Base-by-base conservation (phyloP, 1,139 yeast species). In the Keqinozyma sinolaborantium region DNA sequence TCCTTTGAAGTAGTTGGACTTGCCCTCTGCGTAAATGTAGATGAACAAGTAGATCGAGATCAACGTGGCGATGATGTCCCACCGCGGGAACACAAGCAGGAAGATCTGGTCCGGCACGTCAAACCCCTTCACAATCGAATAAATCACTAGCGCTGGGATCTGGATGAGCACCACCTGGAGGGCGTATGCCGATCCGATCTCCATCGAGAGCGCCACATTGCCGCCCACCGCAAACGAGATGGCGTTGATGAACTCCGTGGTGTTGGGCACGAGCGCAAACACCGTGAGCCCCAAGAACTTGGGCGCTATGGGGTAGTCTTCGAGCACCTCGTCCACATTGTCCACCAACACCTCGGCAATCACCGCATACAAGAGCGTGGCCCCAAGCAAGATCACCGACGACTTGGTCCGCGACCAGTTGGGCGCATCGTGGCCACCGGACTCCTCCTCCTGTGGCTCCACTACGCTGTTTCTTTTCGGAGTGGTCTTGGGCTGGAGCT, bases 171-270 rank as follows among this genome's bases (percentile, higher is more conserved):
- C 94, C n/a, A 92, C 99, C 56, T 92, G 99, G 39, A 92, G 68
- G 0, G 96, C 98, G 54, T 92, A 92, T 0, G 98, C 98, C 44
- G 95, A 83, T 41, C 99, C 98, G 56, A 92, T 92, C 56, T 92
- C 99, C 96, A 92, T 86, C 2, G 94, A 83, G 30, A 92, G 68
- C 0, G 98, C 96, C 36, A 94, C 95, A 45, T 92, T 92, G 2
- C 98, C 99, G 44, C 94, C 79, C 48, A 87, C 78, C 0, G 99
- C 98, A 65, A 92, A 92, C 10, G 97, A 88, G 39, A 92, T 90
- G 48, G 98, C 99, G 58, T 92, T 94, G 42, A 94, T 72, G 51
- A 92, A 94, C 60, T 92, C 98, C 0, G 99, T 92, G 4, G 97
- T 88, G 52, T 90, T 92, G 9, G 98, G 98, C 21, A 94, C 97